Conservation (phyloP, 352 stramenopile genomes). For the Globisporangium irregulare region DNA sequence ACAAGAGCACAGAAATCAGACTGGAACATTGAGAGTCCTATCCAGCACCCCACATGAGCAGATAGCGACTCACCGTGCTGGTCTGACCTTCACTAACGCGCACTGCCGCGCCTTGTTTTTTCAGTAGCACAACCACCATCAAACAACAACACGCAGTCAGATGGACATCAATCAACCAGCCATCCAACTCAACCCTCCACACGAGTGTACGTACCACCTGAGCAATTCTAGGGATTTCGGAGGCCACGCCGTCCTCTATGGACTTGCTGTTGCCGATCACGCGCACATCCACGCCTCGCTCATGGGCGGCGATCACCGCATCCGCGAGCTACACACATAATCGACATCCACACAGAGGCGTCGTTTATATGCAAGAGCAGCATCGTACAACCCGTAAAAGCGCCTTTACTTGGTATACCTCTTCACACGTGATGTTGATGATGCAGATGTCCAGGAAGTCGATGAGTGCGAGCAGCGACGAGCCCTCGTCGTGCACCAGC, state of each 20-base stretch:
- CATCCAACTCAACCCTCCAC: too few relatives aligned
- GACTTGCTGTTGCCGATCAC: slow-evolving; percentile 2
- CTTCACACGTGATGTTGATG: slow-evolving; percentile 4
- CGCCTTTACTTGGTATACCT: not conserved
- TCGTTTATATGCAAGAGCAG: too few relatives aligned
- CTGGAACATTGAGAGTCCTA: not conserved
- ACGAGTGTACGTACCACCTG: not conserved
- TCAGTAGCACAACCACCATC: not conserved
- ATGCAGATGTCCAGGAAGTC: not conserved
- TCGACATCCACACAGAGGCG: too few relatives aligned
- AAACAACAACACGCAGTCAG: not conserved
- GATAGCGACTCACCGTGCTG: not conserved
- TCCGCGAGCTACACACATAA: not conserved
- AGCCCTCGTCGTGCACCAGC: slow-evolving; percentile 2
- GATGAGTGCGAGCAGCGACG: slow-evolving; percentile 1
- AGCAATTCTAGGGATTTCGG: not conserved
- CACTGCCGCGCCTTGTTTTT: not conserved
- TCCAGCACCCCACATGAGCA: not conserved
- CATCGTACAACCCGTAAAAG: too few relatives aligned
- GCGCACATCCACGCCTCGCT: slow-evolving; percentile 4
- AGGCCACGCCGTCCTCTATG: not conserved
- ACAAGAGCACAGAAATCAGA: not conserved
- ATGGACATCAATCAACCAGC: not conserved
- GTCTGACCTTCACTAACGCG: not conserved
- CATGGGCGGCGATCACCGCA: slow-evolving; percentile 1